Base-by-base conservation (phyloP, 108 stramenopile genomes). In the Mayamaea pseudoterrestris region DNA sequence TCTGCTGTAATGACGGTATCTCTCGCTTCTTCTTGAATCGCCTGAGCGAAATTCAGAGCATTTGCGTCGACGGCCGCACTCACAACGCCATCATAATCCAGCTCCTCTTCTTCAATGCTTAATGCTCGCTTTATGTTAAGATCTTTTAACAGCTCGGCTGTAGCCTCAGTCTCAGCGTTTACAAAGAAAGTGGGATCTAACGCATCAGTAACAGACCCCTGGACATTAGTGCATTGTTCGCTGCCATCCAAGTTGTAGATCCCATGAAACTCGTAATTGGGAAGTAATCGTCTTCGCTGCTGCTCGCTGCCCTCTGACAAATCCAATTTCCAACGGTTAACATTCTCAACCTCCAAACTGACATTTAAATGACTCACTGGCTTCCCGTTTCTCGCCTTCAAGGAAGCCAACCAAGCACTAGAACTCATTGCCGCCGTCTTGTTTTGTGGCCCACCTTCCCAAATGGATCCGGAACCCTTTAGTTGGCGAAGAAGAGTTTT, bases 231-330 rank as follows among this genome's bases (percentile, higher is more conserved):
- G n/a, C n/a, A n/a, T n/a, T n/a, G 71, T 47, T 60, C 53, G 18
- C 54, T 63, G 52, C 82, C 88, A 39, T 90, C 80, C 21, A 92
- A 63, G 34, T 84, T 84, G 56, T 88, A 92, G n/a, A 92, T 50
- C 41, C 73, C 80, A 66, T 82, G 77, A 59, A 88, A 92, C 58
- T 92, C 90, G 41, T 86, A 88, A 51, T 92, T 92, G 18, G 84
- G 84, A 1, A 88, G 63, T n/a, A 92, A 51, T 9, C 82, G 68
- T 11, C 80, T 73, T 26, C 90, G 68, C 49, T 83, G 84, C 11
- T 83, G 65, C 56, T 92, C 90, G 53, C 69, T 69, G 2, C 90
- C 85, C 64, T 92, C 90, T 16, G 82, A 75, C 35, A 88, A 50
- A 66, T 92, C 90, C 6, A 92, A 65, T 55, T 92, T 92, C 90